A percentile compares a stretch with the other conserved stretches of the same genome.
phyloP scores from a whole-genome alignment of 1,284 basidiomycete genomes.

The Athelia sp. region DNA sequence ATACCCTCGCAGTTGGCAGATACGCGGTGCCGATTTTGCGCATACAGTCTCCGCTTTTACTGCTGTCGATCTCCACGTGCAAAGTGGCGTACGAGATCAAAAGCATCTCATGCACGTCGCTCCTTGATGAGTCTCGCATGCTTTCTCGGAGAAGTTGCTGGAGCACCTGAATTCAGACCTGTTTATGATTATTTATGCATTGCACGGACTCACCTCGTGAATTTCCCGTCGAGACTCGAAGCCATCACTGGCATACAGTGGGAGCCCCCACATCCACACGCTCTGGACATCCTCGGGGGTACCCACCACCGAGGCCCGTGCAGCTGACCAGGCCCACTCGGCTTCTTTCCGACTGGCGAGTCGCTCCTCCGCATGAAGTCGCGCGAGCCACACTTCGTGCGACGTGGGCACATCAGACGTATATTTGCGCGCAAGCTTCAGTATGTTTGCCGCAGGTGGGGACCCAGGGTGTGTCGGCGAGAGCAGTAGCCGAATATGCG shows the following conservation, averaged over 20 bases:
- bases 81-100: constrained; percentile 39
- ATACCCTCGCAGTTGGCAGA: constrained; percentile 38
- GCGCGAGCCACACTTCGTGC: constrained; percentile 46
- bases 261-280: constrained; percentile 51
- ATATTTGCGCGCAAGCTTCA: constrained; percentile 42
- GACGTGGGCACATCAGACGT: constrained; percentile 27
- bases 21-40: constrained; percentile 36
- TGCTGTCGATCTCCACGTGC: constrained; percentile 20
- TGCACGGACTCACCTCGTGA: constrained; percentile 32
- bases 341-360: constrained; percentile 21
- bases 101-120: constrained; percentile 41
- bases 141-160: constrained; percentile 46
- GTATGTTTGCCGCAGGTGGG: constrained; percentile 30
- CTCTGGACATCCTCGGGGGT: constrained; percentile 26
- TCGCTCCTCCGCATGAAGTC: constrained; percentile 40
- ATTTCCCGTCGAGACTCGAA: constrained; percentile 18
- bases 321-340: constrained; percentile 35
- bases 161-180: constrained; percentile 6
- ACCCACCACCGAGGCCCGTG: constrained; percentile 30
- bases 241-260: constrained; percentile 14
- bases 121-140: constrained; percentile 35
- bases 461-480: constrained; percentile 19
- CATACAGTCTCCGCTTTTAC: constrained; percentile 15
- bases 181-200: constrained; percentile 7
- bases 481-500: constrained; percentile 43